Conservation (phyloP, 2,329 filamentous ascomycete genomes). For the Alternaria incomplexa region DNA sequence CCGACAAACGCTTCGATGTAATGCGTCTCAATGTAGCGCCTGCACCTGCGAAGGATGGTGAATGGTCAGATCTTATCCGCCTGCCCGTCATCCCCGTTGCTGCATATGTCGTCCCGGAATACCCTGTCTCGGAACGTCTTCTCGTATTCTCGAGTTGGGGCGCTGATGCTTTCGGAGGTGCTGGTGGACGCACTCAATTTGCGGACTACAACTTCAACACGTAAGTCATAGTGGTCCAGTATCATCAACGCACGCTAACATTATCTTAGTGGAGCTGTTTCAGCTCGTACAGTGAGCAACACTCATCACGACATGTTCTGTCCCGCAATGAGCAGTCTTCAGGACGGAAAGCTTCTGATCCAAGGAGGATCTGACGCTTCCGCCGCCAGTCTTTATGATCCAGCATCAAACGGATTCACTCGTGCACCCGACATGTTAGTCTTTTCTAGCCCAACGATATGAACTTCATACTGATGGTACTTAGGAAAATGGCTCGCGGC, state of each 20-base stretch:
- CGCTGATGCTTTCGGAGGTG: slow-evolving; percentile 32
- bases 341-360: slow-evolving; percentile 31
- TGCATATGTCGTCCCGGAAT: slow-evolving; percentile 36
- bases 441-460: not conserved
- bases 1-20: slow-evolving; percentile 35
- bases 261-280: slow-evolving; percentile 24
- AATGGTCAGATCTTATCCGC: slow-evolving; percentile 33
- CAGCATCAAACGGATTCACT: slow-evolving; percentile 24
- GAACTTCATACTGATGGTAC: not conserved
- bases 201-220: slow-evolving; percentile 34
- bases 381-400: slow-evolving; percentile 30
- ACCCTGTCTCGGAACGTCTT: slow-evolving; percentile 25
- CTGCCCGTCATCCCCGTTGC: slow-evolving; percentile 38
- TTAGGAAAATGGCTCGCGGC: slow-evolving; percentile 28
- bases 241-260: not conserved
- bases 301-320: slow-evolving; percentile 39
- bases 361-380: slow-evolving; percentile 33
- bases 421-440: slow-evolving; percentile 22
- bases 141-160: slow-evolving; percentile 39
- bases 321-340: slow-evolving; percentile 31
- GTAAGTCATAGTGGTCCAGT: slow-evolving; percentile 9
- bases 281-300: slow-evolving; percentile 29
- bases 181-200: slow-evolving; percentile 29
- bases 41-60: slow-evolving; percentile 22
- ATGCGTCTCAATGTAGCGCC: slow-evolving; percentile 23